Evolutionary conservation across 805 yeast species (phyloP).

Genomic region (Metschnikowia borealis): DNA sequence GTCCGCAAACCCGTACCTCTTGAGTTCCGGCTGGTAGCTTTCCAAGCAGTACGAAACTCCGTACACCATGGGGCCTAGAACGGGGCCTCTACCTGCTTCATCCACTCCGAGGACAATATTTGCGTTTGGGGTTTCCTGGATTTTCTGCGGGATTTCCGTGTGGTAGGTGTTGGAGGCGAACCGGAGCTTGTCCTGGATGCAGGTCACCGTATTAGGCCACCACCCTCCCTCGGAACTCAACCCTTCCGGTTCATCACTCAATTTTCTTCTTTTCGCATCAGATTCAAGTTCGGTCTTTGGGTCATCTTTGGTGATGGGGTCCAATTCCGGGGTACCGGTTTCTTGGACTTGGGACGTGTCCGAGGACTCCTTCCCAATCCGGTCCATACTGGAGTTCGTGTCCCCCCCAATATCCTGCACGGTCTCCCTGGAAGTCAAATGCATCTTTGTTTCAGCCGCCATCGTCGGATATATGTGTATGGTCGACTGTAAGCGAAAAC

Average conservation of each 20-base stretch:
- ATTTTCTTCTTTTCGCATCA: neutral
- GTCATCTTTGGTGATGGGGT: too few species aligned
- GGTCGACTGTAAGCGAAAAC: too few species aligned
- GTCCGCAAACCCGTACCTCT: conserved; percentile 80
- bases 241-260: too few species aligned
- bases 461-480: too few species aligned
- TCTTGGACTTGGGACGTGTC: too few species aligned
- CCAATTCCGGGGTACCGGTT: too few species aligned
- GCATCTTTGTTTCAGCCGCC: too few species aligned
- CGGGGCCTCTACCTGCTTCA: conserved; percentile 99
- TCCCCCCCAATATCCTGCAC: too few species aligned
- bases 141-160: conserved; percentile 45
- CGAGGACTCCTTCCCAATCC: too few species aligned
- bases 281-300: too few species aligned
- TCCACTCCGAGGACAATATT: conserved; percentile 81
- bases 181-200: conserved; percentile 22
- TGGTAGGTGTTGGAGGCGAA: conserved; percentile 46
- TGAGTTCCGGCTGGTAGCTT: conserved; percentile 46
- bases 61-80: conserved; percentile 96
- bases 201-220: conserved; percentile 33
- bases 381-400: too few species aligned
- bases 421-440: too few species aligned
- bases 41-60: conserved; percentile 76
- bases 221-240: conserved; percentile 14
- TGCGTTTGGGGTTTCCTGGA: conserved; percentile 27